Percentiles rank a stretch among this genome's conserved stretches.
These are phyloP conservation scores for Daldinia decipiens DNA, from an alignment of 495 filamentous ascomycete genomes.

Conservation along the genomic window DNA sequence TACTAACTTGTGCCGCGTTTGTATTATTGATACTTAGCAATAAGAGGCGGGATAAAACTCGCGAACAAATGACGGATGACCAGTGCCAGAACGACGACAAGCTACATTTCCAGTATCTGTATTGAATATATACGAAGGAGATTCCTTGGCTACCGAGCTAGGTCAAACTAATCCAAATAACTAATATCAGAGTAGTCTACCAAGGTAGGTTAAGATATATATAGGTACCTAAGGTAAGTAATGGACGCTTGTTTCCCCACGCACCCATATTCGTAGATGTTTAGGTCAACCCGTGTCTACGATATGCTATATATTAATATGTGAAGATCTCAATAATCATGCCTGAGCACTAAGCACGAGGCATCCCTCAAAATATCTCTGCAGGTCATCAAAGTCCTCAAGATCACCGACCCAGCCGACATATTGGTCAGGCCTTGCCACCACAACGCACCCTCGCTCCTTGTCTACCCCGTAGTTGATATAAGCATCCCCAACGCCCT, in stretches of 20 bases:
- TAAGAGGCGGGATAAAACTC: conserved; percentile 24
- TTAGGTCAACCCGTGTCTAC: background rate
- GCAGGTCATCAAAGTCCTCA: conserved; percentile 60
- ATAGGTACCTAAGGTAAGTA: background rate
- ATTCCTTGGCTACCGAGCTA: no score
- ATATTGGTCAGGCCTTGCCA: conserved; percentile 69
- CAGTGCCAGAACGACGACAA: conserved; percentile 31
- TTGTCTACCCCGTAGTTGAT: conserved; percentile 69
- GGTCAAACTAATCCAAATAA: no score
- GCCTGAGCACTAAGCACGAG: conserved; percentile 42
- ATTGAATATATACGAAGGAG: conserved; percentile 5
- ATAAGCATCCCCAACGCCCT: conserved; percentile 71
- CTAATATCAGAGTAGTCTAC: no score
- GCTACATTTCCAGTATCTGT: conserved; percentile 39
- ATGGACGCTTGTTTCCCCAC: background rate
- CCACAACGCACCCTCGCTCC: conserved; percentile 68
- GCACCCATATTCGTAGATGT: background rate
- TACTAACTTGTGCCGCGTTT: conserved; percentile 24
- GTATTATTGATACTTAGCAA: conserved; percentile 15
- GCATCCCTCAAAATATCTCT: conserved; percentile 51
- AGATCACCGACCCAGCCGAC: conserved; percentile 67
- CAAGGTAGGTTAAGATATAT: background rate
- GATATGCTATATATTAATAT: background rate
- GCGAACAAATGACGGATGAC: conserved; percentile 27
- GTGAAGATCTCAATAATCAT: background rate